Evolutionary conservation across 2,329 filamentous ascomycete species (phyloP), one percentile per base, ranked within the genome.

Genomic region (Clonostachys rosea): DNA sequence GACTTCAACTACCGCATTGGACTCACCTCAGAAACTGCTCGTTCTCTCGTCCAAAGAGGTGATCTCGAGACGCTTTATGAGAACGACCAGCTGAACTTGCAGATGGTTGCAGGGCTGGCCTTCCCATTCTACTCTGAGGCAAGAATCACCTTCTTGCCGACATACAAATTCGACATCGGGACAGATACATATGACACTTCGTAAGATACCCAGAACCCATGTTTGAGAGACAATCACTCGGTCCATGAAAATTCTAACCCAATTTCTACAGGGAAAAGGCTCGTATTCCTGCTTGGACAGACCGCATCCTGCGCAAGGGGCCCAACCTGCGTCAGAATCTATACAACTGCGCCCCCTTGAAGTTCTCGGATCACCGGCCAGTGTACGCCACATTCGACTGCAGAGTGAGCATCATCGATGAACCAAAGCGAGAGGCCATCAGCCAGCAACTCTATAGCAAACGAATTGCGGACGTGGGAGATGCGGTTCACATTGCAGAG

Each of bases 1-100:
- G 94, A 99, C 65, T 99, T 99, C 73, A 99, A 99, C 62, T 99
- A 99, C 66, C 86, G 94, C 16, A 95, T 99, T 57, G 92, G 91
- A 2, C 75, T 97, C 48, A 79, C 78, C 41, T 83, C 89, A 53
- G 90, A 96, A 37, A 84, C 78, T 50, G 89, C 90, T 8, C 85
- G 88, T 54, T 79, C 84, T 34, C 71, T 95, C 10, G 82, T 96
- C 47, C 79, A 85, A 56, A 76, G 79, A 47, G 74, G 80, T 24
- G 86, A 96, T 58, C 73, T 95, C 11, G 87, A 86, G 47, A 84
- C 78, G 16, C 69, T 97, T 44, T 95, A 96, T 61, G 87, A 94
- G 51, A 95, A 96, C 58, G 92, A 97, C 59, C 91, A 96, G 74
- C 78, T 99, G 48, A 96, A 97, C 62, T 73, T 97, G 9, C 91